Base-by-base conservation (phyloP, 345 rosid species). In the Psidium friedrichsthalianum region DNA sequence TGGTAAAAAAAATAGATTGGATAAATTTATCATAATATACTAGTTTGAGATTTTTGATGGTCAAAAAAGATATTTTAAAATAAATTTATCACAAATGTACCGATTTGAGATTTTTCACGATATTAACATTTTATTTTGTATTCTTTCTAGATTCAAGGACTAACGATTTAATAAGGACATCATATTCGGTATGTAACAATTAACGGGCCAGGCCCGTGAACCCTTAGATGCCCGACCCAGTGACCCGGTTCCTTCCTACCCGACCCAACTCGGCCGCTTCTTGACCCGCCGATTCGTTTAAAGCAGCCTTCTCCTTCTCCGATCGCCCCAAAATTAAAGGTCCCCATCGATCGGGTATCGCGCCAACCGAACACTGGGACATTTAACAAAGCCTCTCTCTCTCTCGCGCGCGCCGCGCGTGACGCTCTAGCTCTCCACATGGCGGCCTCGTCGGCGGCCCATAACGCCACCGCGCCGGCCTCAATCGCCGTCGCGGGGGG, bases 361-460 rank as follows among this genome's bases (percentile, higher is more conserved):
- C 78, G 78, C 78, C 78, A 69, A 69, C 47, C 6, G 78, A 69
- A 36, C 78, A 9, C 40, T 36, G 78, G 47, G 78, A 69, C 80
- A 11, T 36, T 5, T 69, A 9, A 36, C 47, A 11, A 69, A 69
- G 78, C 80, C 47, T 8, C 47, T 69, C 47, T 55, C 25, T 55
- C 11, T 55, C 57, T 2, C 6, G 2, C 55, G 55, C 55, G 55
- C 55, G 55, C 55, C 55, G 55, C 55, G 55, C 55, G 55, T 16
- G 55, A 53, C 55, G 20, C 57, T 21, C 57, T 51, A 54, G 36
- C 56, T 54, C 59, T 61, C 87, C 80, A 13, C 84, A 94, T 94
- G 97, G 89, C 95, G 84, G 90, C 95, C 82, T 83, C 93, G 13
- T 93, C 94, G 78, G 95, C 96, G 22, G 92, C 94, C 82, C 88